Evolutionary conservation across 345 rosid genomes (phyloP), one percentile per base, ranked within the genome.

Genomic region (Boechera retrofracta): DNA sequence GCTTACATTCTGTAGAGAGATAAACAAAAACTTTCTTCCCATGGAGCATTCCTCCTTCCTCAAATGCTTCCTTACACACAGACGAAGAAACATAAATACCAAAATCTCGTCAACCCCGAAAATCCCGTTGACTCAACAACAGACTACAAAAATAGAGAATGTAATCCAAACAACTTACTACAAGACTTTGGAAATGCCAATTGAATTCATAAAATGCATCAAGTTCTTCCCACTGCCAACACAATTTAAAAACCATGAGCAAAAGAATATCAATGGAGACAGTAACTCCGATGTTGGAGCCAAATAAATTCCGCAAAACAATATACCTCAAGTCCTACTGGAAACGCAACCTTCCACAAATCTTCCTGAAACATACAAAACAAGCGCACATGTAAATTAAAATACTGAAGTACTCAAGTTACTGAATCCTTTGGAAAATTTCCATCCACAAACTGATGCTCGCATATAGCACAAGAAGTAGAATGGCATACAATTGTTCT

Each of bases 111-210:
- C 21, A 21, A 21, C 21, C 21, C 21, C 21, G 1, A 21, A 21
- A 21, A 21, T 21, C 21, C 21, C 21, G 21, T 21, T 21, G 21
- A 21, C 21, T 21, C 21, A 21, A 21, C 21, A 21, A 21, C 0
- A 21, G 21, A 21, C 21, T 21, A 21, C 21, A 21, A 69, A 52
- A 59, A 48, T 6, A 12, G 65, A 16, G 38, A 47, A 29, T 48
- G 35, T 10, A 18, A 45, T 15, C 29, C 48, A 28, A 55, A 28
- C 35, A 68, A 83, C 96, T 85, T 79, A 91, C 98, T 80, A 91
- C 97, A 44, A 94, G 88, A 77, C 85, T 89, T n/a, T 89, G 84
- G 82, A 94, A 94, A 73, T 89, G 67, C 97, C 98, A 91, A 61
- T 84, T 89, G 80, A 35, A 80, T 64, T 87, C 73, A 74, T 91